phyloP scores from a whole-genome alignment of 306 rosid genomes.

The Cucurbita ficifolia region DNA sequence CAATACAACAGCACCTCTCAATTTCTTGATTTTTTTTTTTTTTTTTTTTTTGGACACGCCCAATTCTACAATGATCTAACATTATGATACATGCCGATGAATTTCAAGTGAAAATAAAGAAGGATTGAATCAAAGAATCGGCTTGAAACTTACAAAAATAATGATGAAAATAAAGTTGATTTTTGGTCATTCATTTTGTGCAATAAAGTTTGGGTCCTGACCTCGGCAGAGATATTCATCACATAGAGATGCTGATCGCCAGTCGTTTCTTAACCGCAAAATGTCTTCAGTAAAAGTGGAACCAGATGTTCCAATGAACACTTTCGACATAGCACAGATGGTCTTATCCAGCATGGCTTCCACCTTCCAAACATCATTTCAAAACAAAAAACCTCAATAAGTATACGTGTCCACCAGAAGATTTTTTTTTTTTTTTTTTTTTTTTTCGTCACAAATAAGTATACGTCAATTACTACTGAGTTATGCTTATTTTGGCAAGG shows the following conservation, averaged over 20 bases:
- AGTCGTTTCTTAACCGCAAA: conserved; percentile 71
- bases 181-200: conserved; percentile 53
- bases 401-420: not conserved
- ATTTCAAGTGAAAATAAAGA: not conserved
- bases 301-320: conserved; percentile 89
- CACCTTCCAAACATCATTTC: conserved; percentile 32
- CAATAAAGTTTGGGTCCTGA: conserved; percentile 64
- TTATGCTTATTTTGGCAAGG: too few species aligned
- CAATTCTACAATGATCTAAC: not conserved
- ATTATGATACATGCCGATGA: not conserved
- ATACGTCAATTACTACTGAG: too few species aligned
- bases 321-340: conserved; percentile 78
- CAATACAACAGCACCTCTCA: not conserved
- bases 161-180: not conserved
- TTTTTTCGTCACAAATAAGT: too few species aligned
- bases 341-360: conserved; percentile 97
- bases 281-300: conserved; percentile 95
- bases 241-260: conserved; percentile 76
- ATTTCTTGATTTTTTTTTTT: not conserved
- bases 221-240: conserved; percentile 91
- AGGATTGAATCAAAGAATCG: conserved; percentile 1
- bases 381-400: not conserved
- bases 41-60: not conserved
- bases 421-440: too few species aligned
- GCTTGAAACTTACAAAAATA: not conserved